These are phyloP conservation scores for Brassica balearica DNA, from an alignment of 441 rosid genomes.

Conservation along the genomic window DNA sequence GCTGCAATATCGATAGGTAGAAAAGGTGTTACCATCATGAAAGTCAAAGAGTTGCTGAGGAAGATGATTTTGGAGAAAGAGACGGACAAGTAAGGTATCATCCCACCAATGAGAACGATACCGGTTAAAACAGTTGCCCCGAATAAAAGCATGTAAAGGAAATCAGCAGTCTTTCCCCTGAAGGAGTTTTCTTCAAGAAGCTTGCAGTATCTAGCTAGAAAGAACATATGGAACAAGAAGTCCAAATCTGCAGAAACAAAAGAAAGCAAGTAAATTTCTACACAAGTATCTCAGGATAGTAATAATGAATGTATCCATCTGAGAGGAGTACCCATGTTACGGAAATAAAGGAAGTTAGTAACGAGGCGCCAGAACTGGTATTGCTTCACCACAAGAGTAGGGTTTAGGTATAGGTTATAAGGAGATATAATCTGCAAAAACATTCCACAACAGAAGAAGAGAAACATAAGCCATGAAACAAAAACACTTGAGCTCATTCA, in stretches of 20 bases:
- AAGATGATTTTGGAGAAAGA: conserved; percentile 95
- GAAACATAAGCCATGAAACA: not conserved
- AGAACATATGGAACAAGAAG: conserved; percentile 99
- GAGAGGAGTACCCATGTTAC: conserved; percentile 72
- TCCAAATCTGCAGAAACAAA: conserved; percentile 73
- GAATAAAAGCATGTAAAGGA: conserved; percentile 95
- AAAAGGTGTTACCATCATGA: conserved; percentile 64
- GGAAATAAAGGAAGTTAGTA: conserved; percentile 88
- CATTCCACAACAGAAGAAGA: not conserved
- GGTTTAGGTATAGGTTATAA: conserved; percentile 78
- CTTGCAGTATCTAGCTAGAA: conserved; percentile 98
- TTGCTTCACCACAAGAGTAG: conserved; percentile 76
- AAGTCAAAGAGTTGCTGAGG: conserved; percentile 98
- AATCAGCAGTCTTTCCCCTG: conserved; percentile 98
- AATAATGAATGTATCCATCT: not conserved
- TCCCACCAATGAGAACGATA: conserved; percentile 92
- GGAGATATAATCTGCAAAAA: conserved; percentile 85
- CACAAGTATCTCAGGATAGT: not conserved
- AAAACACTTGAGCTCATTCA: conserved; percentile 1
- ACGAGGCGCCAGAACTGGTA: conserved; percentile 94
- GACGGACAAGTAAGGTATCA: conserved; percentile 91
- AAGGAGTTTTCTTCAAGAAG: conserved; percentile 99
- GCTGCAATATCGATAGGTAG: not conserved
- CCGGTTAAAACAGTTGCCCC: conserved; percentile 92
- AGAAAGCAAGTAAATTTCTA: not conserved